Percentiles rank a stretch among this genome's conserved stretches.
phyloP scores from a whole-genome alignment of 225 moss, liverwort and hornwort species.

The Pleurozium schreberi region DNA sequence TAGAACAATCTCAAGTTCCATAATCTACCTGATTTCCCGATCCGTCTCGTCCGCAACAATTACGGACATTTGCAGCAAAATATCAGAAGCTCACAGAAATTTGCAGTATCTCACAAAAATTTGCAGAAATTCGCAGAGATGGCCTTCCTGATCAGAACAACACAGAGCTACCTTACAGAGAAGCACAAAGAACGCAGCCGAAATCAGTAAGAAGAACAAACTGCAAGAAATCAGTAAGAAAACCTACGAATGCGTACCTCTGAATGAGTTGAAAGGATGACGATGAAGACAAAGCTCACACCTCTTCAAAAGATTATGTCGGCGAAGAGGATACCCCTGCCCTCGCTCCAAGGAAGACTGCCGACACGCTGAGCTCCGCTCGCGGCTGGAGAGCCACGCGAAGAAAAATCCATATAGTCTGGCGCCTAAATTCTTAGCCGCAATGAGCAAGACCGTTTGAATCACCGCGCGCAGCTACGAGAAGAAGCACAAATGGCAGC shows the following conservation, averaged over 20 bases:
- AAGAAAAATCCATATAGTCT: not conserved
- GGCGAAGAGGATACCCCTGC: not conserved
- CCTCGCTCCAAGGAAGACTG: not conserved
- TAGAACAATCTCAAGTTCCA: slow-evolving; percentile 53
- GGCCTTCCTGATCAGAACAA: slow-evolving; percentile 33
- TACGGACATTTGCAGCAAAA: not conserved
- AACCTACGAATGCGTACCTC: not conserved
- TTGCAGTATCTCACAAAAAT: not conserved
- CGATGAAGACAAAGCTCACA: not conserved
- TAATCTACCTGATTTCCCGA: slow-evolving; percentile 35
- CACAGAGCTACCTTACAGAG: not conserved
- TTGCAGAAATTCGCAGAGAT: not conserved
- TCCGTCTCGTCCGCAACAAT: slow-evolving; percentile 20
- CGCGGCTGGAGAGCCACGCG: not conserved
- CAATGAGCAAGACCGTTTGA: too few relatives aligned
- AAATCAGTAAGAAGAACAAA: not conserved
- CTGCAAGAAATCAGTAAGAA: not conserved
- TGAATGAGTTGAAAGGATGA: not conserved
- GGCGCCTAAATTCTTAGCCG: not conserved
- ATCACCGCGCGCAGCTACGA: not conserved
- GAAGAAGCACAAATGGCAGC: not conserved
- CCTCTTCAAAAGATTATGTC: not conserved
- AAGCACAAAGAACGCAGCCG: not conserved
- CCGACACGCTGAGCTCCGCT: not conserved
- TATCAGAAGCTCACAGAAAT: not conserved